These are phyloP conservation scores for Euphorbia lathyris DNA, from an alignment of 345 rosid species.

Conservation along the genomic window DNA sequence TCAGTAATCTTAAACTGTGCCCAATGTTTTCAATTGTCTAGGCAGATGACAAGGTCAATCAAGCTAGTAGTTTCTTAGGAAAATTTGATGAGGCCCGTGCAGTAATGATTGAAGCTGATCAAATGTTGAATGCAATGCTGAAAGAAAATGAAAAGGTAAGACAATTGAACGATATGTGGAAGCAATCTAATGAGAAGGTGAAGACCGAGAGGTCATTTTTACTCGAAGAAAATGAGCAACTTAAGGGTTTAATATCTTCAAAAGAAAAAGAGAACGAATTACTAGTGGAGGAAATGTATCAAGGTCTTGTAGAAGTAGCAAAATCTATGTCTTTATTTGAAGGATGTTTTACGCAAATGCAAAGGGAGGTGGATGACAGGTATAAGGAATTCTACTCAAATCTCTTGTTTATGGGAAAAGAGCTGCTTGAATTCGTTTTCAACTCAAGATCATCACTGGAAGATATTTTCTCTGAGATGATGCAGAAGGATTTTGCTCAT, in stretches of 20 bases:
- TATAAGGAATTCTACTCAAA: conserved; percentile 15
- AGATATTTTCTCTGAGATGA: conserved; percentile 45
- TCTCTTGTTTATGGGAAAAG: conserved; percentile 45
- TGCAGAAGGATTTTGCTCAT: conserved; percentile 56
- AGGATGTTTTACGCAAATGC: conserved; percentile 43
- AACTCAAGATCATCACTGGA: conserved; percentile 54
- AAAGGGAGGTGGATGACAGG: no score
- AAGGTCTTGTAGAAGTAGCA: conserved; percentile 39
- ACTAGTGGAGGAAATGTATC: conserved; percentile 40
- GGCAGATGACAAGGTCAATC: conserved; percentile 42
- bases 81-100: conserved; percentile 66
- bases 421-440: conserved; percentile 33
- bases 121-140: conserved; percentile 54
- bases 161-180: conserved; percentile 47
- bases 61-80: conserved; percentile 44
- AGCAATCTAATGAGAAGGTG: conserved; percentile 51
- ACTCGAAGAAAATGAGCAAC: conserved; percentile 53
- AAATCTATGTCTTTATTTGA: conserved; percentile 59
- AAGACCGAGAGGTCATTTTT: conserved; percentile 46
- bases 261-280: conserved; percentile 55
- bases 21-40: conserved; percentile 32
- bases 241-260: conserved; percentile 42
- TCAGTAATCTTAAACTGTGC: conserved; percentile 9
- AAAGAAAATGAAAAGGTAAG: conserved; percentile 63
- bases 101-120: conserved; percentile 76